phyloP scores from a whole-genome alignment of 179 eudicot genomes.

The Silene noctiflora region DNA sequence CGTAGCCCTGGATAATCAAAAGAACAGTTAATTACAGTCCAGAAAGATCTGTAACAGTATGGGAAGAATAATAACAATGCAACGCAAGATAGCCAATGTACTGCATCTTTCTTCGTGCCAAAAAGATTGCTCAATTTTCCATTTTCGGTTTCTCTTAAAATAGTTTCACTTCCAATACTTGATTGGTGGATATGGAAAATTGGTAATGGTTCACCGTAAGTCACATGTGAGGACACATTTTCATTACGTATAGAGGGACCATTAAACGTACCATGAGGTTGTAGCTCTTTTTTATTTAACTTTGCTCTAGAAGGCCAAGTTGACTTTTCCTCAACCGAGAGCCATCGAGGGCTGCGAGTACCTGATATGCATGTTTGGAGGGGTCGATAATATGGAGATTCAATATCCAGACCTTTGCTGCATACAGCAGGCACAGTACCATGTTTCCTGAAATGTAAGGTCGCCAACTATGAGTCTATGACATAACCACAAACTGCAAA shows the following conservation, averaged over 20 bases:
- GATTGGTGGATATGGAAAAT: too few relatives aligned
- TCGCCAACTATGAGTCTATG: neutral
- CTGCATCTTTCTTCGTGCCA: too few relatives aligned
- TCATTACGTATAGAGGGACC: too few relatives aligned
- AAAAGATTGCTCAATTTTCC: too few relatives aligned
- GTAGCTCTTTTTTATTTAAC: slow-evolving; percentile 61
- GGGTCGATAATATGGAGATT: slow-evolving; percentile 78
- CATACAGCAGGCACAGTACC: slow-evolving; percentile 65
- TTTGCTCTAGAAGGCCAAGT: slow-evolving; percentile 84
- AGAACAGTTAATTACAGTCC: neutral
- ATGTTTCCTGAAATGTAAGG: slow-evolving; percentile 57
- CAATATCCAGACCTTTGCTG: slow-evolving; percentile 68
- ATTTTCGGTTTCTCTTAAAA: too few relatives aligned
- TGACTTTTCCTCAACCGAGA: slow-evolving; percentile 64
- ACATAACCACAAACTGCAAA: neutral
- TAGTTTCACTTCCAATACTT: too few relatives aligned
- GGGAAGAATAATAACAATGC: too few relatives aligned
- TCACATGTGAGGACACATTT: too few relatives aligned
- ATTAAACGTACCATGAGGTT: slow-evolving; percentile 50
- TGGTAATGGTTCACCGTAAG: too few relatives aligned
- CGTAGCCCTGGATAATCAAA: slow-evolving; percentile 47
- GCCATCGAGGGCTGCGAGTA: slow-evolving; percentile 80
- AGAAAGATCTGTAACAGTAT: neutral
- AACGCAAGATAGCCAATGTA: too few relatives aligned
- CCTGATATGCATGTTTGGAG: slow-evolving; percentile 87